Evolutionary conservation across 2,329 filamentous ascomycete species (phyloP).

Genomic region (Penicillium concentricum): DNA sequence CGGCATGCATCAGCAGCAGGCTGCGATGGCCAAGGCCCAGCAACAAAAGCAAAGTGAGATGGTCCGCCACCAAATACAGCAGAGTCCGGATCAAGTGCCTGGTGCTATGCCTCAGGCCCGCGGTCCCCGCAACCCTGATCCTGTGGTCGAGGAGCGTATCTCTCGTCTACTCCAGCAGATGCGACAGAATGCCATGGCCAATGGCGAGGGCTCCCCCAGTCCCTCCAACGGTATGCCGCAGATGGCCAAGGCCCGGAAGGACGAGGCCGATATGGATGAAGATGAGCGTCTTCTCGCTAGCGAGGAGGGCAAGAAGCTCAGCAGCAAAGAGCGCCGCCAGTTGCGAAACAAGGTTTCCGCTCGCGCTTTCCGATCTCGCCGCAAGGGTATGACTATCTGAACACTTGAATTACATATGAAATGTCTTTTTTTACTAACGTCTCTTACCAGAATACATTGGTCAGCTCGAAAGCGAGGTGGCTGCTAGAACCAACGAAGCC

Average conservation of each 20-base stretch:
- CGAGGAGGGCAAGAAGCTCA: constrained; percentile 98
- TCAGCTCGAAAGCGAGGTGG: constrained; percentile 88
- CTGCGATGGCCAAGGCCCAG: constrained; percentile 72
- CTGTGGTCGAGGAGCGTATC: constrained; percentile 86
- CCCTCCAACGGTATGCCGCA: constrained; percentile 56
- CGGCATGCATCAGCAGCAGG: constrained; percentile 88
- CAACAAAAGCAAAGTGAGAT: constrained; percentile 63
- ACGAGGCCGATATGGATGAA: constrained; percentile 98
- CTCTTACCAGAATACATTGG: constrained; percentile 80
- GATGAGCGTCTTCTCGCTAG: constrained; percentile 92
- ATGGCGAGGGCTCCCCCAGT: constrained; percentile 48
- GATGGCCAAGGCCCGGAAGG: constrained; percentile 76
- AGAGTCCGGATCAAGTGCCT: constrained; percentile 31
- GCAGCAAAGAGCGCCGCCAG: constrained; percentile 93
- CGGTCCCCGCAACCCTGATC: constrained; percentile 53
- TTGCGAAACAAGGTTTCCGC: constrained; percentile 99
- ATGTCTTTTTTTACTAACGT: constrained; percentile 2
- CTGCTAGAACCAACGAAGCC: constrained; percentile 77
- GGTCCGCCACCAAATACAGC: constrained; percentile 56
- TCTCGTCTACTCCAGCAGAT: constrained; percentile 90
- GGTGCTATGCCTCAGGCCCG: constrained; percentile 30
- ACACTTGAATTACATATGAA: neutral
- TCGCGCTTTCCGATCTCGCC: constrained; percentile 92
- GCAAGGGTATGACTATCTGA: constrained; percentile 72
- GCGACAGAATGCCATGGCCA: constrained; percentile 67